phyloP scores from a whole-genome alignment of 768 basidiomycete species.

The Rhizopogon vulgaris region DNA sequence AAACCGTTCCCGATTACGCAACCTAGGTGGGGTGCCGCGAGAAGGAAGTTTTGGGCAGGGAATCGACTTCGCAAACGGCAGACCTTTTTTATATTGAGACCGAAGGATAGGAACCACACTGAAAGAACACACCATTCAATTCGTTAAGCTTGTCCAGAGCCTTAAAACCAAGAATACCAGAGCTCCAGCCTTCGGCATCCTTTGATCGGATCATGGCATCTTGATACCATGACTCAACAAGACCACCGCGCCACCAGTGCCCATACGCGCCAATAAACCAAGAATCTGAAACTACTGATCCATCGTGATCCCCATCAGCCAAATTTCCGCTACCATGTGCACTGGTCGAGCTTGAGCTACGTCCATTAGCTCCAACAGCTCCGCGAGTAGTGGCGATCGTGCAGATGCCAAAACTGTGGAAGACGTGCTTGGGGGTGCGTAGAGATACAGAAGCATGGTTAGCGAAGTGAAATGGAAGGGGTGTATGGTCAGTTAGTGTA shows the following conservation, averaged over 20 bases:
- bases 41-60: conserved; percentile 36
- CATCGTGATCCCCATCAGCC: conserved; percentile 31
- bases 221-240: conserved; percentile 76
- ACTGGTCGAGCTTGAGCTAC: conserved; percentile 35
- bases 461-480: conserved; percentile 67
- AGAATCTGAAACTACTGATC: conserved; percentile 59
- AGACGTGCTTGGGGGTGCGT: conserved; percentile 84
- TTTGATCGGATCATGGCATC: conserved; percentile 57
- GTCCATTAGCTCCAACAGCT: conserved; percentile 41
- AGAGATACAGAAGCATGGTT: conserved; percentile 91
- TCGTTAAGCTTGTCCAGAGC: conserved; percentile 65
- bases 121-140: conserved; percentile 47
- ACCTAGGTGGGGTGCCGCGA: conserved; percentile 47
- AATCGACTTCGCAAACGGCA: conserved; percentile 46
- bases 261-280: conserved; percentile 93
- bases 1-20: conserved; percentile 54
- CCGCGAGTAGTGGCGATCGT: conserved; percentile 58
- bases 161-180: conserved; percentile 74
- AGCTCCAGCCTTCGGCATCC: conserved; percentile 69
- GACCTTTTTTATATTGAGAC: conserved; percentile 25
- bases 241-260: conserved; percentile 83
- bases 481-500: conserved; percentile 19
- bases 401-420: conserved; percentile 82
- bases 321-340: conserved; percentile 12
- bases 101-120: background rate